Evolutionary conservation across 768 basidiomycete species (phyloP).

Genomic region (Hygrocybe punicea): DNA sequence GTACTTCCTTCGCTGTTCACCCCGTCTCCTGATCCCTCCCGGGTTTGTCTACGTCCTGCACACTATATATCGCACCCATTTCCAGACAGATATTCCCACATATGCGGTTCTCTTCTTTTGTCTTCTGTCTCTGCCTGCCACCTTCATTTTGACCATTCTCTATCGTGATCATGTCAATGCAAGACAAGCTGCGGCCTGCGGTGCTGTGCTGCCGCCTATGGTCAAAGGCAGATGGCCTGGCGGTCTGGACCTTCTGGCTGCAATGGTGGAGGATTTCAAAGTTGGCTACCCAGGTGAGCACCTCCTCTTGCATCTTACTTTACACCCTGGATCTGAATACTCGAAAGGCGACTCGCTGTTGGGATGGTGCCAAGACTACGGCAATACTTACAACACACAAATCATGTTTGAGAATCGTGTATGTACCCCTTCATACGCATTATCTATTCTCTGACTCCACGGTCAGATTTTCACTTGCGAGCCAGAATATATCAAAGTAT

Average conservation of each 20-base stretch:
- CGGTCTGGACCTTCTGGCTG: conserved; percentile 18
- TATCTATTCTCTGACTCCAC: background rate
- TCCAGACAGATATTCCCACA: no score
- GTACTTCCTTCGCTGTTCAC: no score
- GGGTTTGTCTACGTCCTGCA: background rate
- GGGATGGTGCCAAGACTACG: conserved; percentile 19
- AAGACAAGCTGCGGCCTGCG: conserved; percentile 27
- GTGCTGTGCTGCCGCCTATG: conserved; percentile 33
- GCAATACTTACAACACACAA: conserved; percentile 23
- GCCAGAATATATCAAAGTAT: conserved; percentile 47
- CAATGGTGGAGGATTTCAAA: conserved; percentile 23
- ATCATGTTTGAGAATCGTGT: conserved; percentile 34
- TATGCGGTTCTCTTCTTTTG: background rate
- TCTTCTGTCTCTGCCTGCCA: conserved; percentile 4
- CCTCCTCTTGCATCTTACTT: conserved; percentile 14
- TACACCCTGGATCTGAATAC: background rate
- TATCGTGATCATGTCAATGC: conserved; percentile 19
- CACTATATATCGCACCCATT: background rate
- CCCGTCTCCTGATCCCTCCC: no score
- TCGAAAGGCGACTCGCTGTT: conserved; percentile 27
- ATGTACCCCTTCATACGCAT: background rate
- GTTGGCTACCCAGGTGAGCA: conserved; percentile 34
- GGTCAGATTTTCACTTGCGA: conserved; percentile 42
- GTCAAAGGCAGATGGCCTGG: conserved; percentile 25
- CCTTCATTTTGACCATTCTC: conserved; percentile 5